Base-by-base conservation (phyloP, 164 flowering plant species). In the Houttuynia cordata region DNA sequence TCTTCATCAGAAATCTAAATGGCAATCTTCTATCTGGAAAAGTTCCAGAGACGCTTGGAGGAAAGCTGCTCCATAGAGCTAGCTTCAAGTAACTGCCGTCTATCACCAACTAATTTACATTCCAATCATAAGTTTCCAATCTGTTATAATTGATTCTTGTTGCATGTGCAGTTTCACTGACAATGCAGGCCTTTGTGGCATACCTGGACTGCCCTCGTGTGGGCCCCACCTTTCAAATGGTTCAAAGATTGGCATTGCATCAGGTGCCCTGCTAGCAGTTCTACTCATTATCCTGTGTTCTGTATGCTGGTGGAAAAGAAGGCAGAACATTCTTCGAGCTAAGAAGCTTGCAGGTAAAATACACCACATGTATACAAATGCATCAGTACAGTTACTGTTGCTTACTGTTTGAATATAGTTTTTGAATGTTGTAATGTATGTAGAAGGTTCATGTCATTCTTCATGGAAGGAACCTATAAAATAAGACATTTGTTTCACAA, bases 161-260 rank as follows among this genome's bases (percentile, higher is more conserved):
- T 57, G 66, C 23, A 51, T 41, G 20, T 73, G 51, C 83, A 94
- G 99, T 67, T 94, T 94, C 66, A 87, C 99, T 18, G 84, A 81
- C 60, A 94, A 94, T 78, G 76, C 78, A 64, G 97, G 99, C 54
- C 87, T 91, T 37, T 94, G 99, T 65, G 99, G 99, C 20, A 88
- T 94, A 62, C 97, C 96, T 37, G 99, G 99, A 61, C 72, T 94
- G 56, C 91, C 70, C 8, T 15, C 85, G 42, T 94, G 99, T 50
- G 99, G 96, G 41, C 80, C 84, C 49, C 96, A 87, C 59, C 90
- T 94, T 51, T 78, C 99, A 20, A 62, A 73, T 20, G 80, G 85
- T 62, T 84, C 85, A 56, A 88, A 80, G 73, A 68, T 85, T 64
- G 96, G 93, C 67, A 75, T 91, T 58, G 90, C 64, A 13, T 64